Conservation (phyloP, 208 protist species). For the Naegleria fowleri region DNA sequence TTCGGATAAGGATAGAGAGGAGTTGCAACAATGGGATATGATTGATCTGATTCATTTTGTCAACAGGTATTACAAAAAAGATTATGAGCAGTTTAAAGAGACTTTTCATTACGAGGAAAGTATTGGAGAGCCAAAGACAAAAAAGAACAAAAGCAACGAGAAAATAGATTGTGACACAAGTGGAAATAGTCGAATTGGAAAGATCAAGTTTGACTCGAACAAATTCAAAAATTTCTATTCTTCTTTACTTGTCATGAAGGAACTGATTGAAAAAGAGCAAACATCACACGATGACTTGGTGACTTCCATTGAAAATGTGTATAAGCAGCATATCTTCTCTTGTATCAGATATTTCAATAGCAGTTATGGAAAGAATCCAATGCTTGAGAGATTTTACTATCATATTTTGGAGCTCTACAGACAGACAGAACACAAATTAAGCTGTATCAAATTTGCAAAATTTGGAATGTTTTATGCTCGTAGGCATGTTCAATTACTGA, state of each 20-base stretch:
- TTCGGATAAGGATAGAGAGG: neutral
- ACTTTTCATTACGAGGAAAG: no score
- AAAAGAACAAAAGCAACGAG: neutral
- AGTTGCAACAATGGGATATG: neutral
- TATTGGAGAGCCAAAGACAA: neutral
- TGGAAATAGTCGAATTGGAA: no score
- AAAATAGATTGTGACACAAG: neutral
- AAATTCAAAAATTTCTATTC: neutral
- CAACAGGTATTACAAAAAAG: neutral
- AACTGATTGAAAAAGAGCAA: neutral
- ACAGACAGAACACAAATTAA: neutral
- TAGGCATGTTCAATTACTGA: neutral
- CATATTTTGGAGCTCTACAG: neutral
- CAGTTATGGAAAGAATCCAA: neutral
- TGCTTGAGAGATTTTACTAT: neutral
- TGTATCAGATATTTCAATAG: neutral
- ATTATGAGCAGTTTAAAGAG: neutral
- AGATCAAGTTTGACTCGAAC: neutral
- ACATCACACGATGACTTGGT: neutral
- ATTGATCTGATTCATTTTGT: neutral
- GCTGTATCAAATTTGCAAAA: neutral
- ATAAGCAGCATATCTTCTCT: neutral
- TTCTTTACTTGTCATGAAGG: neutral
- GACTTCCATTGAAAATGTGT: neutral
- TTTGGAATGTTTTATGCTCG: neutral